Conservation (phyloP, 148 eudicot species). For the Agrostemma githago region DNA sequence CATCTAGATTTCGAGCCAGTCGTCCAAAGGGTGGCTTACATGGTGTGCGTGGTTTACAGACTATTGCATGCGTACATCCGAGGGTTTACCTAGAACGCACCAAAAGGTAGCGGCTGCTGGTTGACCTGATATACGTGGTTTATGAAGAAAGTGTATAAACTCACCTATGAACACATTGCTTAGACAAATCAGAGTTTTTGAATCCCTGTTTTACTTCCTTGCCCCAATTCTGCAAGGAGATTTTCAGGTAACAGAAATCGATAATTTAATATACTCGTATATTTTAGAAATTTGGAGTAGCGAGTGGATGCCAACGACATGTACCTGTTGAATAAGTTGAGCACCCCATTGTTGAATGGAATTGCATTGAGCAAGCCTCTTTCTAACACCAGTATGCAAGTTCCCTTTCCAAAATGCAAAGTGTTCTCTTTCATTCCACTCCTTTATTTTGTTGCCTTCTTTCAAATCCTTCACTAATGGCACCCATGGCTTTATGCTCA, state of each 20-base stretch:
- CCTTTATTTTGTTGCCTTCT: slow-evolving; percentile 40
- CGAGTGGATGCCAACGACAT: neutral
- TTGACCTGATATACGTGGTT: too few relatives aligned
- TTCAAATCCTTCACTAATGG: slow-evolving; percentile 40
- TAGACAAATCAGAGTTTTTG: slow-evolving; percentile 48
- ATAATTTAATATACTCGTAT: neutral
- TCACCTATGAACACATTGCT: slow-evolving; percentile 57
- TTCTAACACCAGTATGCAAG: slow-evolving; percentile 32
- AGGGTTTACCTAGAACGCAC: too few relatives aligned
- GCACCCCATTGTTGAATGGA: slow-evolving; percentile 43
- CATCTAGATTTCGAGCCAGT: too few relatives aligned
- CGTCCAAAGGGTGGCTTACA: too few relatives aligned
- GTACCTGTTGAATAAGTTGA: slow-evolving; percentile 40
- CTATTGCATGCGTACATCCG: too few relatives aligned
- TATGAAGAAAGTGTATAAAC: neutral
- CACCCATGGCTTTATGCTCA: slow-evolving; percentile 58
- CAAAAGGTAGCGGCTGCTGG: too few relatives aligned
- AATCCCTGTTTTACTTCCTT: slow-evolving; percentile 46
- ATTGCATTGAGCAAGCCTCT: slow-evolving; percentile 39
- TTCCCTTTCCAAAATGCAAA: slow-evolving; percentile 65
- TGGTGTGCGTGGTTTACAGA: too few relatives aligned
- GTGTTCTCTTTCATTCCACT: slow-evolving; percentile 46
- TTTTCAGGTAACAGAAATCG: neutral
- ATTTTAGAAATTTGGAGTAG: too few relatives aligned
- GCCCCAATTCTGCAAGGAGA: slow-evolving; percentile 49